Conservation (phyloP, 169 alveolate species). For the Hepatocystis sp. region DNA sequence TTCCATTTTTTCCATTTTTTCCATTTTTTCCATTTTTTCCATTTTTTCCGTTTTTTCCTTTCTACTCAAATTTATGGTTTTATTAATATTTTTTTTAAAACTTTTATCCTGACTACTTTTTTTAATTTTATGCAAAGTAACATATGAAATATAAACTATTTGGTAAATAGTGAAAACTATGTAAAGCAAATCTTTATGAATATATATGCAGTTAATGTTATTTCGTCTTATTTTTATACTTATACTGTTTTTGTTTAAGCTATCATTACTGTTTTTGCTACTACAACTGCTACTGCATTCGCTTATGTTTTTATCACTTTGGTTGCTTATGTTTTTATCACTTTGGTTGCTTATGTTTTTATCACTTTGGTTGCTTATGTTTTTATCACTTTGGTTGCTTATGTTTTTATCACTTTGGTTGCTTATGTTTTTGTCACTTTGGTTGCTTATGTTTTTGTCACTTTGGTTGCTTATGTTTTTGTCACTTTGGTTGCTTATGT, state of each 20-base stretch:
- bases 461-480: no score
- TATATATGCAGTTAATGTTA: slow-evolving; percentile 33
- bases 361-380: no score
- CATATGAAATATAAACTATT: slow-evolving; percentile 32
- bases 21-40: slow-evolving; percentile 1
- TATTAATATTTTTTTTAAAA: not conserved
- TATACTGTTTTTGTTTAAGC: not conserved
- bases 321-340: not conserved
- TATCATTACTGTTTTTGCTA: not conserved
- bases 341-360: no score
- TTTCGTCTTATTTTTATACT: slow-evolving; percentile 10
- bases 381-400: no score
- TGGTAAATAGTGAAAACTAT: slow-evolving; percentile 32
- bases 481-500: no score
- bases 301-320: not conserved
- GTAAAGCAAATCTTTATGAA: slow-evolving; percentile 49
- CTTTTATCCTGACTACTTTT: not conserved
- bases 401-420: not conserved
- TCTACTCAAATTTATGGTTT: no score
- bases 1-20: no score
- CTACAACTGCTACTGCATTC: no score
- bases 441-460: no score
- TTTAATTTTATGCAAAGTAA: slow-evolving; percentile 19
- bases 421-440: not conserved
- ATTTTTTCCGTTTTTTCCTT: no score